Evolutionary conservation across 2,329 filamentous ascomycete species (phyloP).

Genomic region (Aspergillus fumigatiaffinis): DNA sequence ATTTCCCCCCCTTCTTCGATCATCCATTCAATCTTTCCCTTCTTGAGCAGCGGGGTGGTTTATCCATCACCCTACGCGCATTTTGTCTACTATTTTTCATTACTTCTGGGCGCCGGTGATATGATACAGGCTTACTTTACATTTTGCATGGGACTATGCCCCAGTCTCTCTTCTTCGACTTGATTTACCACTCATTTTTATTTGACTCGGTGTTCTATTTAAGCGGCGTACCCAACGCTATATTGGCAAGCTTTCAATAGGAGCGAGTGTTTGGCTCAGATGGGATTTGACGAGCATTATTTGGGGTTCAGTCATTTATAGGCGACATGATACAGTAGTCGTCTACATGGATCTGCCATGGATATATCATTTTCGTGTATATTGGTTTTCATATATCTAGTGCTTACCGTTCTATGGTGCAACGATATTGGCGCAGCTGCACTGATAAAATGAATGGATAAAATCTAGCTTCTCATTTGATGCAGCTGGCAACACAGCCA

Average conservation of each 20-base stretch:
- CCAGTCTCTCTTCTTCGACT: slow-evolving; percentile 4
- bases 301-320: neutral
- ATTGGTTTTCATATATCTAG: neutral
- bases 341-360: neutral
- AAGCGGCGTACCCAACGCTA: neutral
- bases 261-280: neutral
- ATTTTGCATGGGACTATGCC: slow-evolving; percentile 12
- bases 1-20: neutral
- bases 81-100: slow-evolving; percentile 19
- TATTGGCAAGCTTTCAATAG: neutral
- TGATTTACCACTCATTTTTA: neutral
- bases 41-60: slow-evolving; percentile 12
- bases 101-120: slow-evolving; percentile 23
- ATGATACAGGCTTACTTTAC: slow-evolving; percentile 23
- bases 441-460: neutral
- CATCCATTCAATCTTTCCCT: neutral
- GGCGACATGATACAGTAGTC: neutral
- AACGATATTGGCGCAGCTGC: neutral
- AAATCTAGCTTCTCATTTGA: neutral
- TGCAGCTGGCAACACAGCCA: neutral
- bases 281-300: no score
- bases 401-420: neutral
- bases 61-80: slow-evolving; percentile 2
- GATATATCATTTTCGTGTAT: neutral
- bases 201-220: neutral